Evolutionary conservation across 2,329 filamentous ascomycete genomes (phyloP), one percentile per base, ranked within the genome.

Genomic region (Diaporthe longicolla): DNA sequence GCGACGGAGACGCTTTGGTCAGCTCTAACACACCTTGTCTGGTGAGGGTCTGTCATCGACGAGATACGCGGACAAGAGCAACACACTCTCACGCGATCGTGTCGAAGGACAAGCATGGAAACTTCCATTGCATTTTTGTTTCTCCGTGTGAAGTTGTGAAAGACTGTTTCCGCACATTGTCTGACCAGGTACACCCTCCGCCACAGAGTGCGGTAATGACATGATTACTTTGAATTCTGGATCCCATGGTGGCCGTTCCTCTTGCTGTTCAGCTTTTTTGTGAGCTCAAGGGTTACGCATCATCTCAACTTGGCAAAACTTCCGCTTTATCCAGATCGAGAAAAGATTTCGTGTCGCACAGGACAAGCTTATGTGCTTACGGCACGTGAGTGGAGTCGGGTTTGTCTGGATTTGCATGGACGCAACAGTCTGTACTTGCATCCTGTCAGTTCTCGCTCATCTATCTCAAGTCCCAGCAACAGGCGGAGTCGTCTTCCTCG

Each of bases 401-500:
- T 21, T 7, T n/a, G 17, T 48, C n/a, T 21, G 43, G 35, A 9
- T 6, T 37, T 37, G 35, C 7, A 37, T 37, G 35, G 37, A 43
- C 15, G 40, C 15, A 43, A 6, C 5, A 19, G 19, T 4, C 15
- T 17, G 15, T 40, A 19, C 40, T 13, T 43, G 40, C 40, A 15
- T 13, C n/a, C 6, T 15, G 13, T 52, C 0, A 13, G 10, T 13
- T 26, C 48, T 52, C 10, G 3, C n/a, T 24, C 48, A 15, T 24
- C 48, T 11, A 0, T 15, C 9, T 52, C 4, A 10, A 3, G 5
- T 52, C n/a, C 48, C 48, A 52, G n/a, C 48, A 7, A 52, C 10
- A 8, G 17, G n/a, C 4, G 4, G 1, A 26, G 13, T 26, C 4
- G n/a, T 24, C n/a, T 13, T 26, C n/a, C 0, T 24, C 4, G 6